A percentile compares a stretch with the other conserved stretches of the same genome.
These are phyloP conservation scores for Hibiscus mutabilis DNA, from an alignment of 345 rosid genomes.

Conservation along the genomic window DNA sequence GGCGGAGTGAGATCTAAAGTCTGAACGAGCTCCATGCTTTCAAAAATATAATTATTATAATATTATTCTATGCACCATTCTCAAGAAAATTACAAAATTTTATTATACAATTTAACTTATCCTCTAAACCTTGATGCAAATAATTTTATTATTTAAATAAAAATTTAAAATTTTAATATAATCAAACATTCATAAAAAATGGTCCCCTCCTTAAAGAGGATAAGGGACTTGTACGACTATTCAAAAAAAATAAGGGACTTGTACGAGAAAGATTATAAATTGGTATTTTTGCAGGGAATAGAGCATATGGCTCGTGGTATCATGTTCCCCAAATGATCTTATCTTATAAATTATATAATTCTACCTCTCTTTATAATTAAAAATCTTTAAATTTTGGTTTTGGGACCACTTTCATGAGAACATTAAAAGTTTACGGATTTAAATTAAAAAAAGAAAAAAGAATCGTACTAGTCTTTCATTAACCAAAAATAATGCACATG, in stretches of 20 bases:
- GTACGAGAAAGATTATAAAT: conserved; percentile 6
- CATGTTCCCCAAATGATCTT: background rate
- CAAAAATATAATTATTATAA: conserved; percentile 12
- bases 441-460: background rate
- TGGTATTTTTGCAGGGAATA: background rate
- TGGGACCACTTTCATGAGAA: conserved; percentile 7
- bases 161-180: background rate
- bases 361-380: background rate
- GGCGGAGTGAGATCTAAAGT: background rate
- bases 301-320: background rate
- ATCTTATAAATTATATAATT: background rate
- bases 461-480: background rate
- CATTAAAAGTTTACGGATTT: background rate
- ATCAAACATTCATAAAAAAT: background rate
- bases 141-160: background rate
- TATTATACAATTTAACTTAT: background rate
- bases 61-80: background rate
- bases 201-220: conserved; percentile 5
- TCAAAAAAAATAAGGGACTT: background rate
- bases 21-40: conserved; percentile 5
- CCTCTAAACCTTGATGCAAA: background rate
- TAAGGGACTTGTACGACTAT: background rate
- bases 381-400: background rate
- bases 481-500: conserved; percentile 6
- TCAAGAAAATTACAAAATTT: background rate